Evolutionary conservation across 2,329 filamentous ascomycete species (phyloP).

Genomic region (Emergomyces orientalis): DNA sequence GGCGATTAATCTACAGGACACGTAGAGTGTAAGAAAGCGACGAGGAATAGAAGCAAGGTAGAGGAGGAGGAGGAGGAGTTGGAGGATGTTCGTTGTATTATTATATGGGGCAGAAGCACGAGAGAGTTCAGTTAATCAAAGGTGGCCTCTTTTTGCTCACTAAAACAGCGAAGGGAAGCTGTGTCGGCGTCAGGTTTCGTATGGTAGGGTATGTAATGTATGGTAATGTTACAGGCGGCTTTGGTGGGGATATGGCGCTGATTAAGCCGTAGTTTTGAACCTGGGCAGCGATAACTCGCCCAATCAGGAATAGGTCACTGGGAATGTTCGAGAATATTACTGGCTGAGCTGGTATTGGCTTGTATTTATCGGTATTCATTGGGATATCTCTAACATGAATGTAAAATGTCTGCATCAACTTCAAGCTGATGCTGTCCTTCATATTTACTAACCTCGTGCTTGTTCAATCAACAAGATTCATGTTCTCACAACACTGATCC

Average conservation of each 20-base stretch:
- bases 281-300: too few species aligned
- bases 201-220: background rate
- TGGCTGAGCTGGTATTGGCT: background rate
- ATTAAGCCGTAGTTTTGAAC: too few species aligned
- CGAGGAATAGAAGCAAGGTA: conserved; percentile 13
- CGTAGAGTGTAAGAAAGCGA: conserved; percentile 14
- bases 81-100: background rate
- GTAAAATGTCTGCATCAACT: too few species aligned
- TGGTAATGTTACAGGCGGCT: too few species aligned
- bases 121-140: conserved; percentile 27
- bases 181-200: background rate
- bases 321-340: conserved; percentile 4
- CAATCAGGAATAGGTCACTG: too few species aligned
- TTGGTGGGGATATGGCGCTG: too few species aligned
- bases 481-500: background rate
- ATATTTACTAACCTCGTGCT: too few species aligned
- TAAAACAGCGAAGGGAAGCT: background rate
- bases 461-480: too few species aligned
- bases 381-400: too few species aligned
- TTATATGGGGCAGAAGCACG: conserved; percentile 17
- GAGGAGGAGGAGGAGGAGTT: conserved; percentile 13
- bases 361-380: background rate
- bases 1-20: conserved; percentile 16
- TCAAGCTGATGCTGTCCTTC: too few species aligned
- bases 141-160: conserved; percentile 35